Conservation (phyloP, 164 flowering plant genomes). For the Aristolochia contorta region DNA sequence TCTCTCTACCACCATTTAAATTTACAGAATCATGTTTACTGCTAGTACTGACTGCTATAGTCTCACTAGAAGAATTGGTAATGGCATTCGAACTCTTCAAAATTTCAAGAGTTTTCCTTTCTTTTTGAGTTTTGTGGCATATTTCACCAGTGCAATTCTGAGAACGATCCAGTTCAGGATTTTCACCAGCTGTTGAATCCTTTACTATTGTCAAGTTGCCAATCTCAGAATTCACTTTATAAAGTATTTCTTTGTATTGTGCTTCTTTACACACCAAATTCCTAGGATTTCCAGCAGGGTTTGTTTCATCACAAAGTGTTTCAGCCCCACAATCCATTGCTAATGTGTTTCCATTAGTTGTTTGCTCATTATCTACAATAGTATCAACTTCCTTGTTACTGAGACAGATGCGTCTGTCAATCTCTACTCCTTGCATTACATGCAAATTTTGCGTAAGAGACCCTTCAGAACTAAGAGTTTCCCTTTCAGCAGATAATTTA, state of each 20-base stretch:
- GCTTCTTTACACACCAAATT: neutral
- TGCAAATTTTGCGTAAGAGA: neutral
- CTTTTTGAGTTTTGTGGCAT: neutral
- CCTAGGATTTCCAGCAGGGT: slow-evolving; percentile 10
- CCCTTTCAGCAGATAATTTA: too few species aligned
- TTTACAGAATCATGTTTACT: neutral
- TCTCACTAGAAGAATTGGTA: slow-evolving; percentile 4
- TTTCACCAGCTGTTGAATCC: neutral
- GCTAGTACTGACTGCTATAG: neutral
- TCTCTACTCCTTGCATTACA: neutral
- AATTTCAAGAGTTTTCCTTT: slow-evolving; percentile 5
- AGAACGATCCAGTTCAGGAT: neutral
- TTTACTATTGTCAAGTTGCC: too few species aligned
- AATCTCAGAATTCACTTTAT: too few species aligned
- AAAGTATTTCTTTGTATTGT: too few species aligned
- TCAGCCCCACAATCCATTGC: neutral
- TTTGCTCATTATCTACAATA: neutral
- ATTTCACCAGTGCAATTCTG: neutral
- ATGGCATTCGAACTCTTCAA: slow-evolving; percentile 6
- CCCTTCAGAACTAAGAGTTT: neutral
- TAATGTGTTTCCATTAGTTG: neutral
- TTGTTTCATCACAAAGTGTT: slow-evolving; percentile 4
- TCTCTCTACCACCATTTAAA: slow-evolving; percentile 3
- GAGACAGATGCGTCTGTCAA: too few species aligned
- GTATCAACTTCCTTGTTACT: neutral